phyloP scores from a whole-genome alignment of 129 eudicot species.

The Apium graveolens region DNA sequence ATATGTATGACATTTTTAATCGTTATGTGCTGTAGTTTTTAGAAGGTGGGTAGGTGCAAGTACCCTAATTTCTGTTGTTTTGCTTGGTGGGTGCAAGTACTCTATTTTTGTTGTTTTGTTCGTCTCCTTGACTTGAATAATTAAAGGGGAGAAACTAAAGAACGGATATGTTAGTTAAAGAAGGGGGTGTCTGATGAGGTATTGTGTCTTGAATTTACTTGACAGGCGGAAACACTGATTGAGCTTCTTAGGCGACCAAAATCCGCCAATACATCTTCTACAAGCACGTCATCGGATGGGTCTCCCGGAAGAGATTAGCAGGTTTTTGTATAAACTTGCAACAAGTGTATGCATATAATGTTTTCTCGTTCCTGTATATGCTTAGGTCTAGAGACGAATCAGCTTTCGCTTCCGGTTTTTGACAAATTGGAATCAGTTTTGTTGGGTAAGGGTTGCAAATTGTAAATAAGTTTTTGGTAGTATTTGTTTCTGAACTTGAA shows the following conservation, averaged over 20 bases:
- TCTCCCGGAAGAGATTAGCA: neutral
- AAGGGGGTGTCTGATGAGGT: neutral
- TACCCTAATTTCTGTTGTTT: neutral
- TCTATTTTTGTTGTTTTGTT: neutral
- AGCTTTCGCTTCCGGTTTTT: neutral
- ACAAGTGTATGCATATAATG: neutral
- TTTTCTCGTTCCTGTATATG: neutral
- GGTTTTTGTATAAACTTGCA: neutral
- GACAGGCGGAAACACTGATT: neutral
- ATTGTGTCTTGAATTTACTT: conserved; percentile 1
- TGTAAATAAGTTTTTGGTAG: neutral
- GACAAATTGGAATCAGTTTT: neutral
- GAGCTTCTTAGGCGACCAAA: conserved; percentile 5
- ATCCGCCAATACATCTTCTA: neutral
- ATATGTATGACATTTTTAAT: neutral
- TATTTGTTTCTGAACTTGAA: neutral
- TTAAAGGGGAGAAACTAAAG: neutral
- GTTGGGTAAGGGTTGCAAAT: neutral
- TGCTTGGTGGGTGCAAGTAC: no score
- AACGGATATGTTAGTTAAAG: neutral
- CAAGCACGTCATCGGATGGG: neutral
- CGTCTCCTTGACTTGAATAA: neutral
- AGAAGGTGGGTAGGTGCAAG: neutral
- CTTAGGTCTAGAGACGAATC: neutral
- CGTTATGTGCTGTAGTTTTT: neutral